These are phyloP conservation scores for Aegilops umbellulata DNA, from an alignment of 176 grass and related monocot species.

Conservation along the genomic window DNA sequence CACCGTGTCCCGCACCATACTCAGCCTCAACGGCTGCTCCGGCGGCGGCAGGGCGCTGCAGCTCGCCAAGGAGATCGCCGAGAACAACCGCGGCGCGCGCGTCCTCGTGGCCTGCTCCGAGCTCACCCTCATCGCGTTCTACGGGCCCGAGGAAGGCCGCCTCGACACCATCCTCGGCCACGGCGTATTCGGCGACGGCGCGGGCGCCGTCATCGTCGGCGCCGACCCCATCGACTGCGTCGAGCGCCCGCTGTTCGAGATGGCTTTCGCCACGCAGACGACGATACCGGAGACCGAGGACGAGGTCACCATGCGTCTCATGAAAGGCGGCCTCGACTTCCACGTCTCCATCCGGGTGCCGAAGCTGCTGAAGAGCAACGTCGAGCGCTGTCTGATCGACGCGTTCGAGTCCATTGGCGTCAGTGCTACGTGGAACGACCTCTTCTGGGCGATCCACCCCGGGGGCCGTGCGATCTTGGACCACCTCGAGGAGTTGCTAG, in stretches of 20 bases:
- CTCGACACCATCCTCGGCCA: conserved; percentile 12
- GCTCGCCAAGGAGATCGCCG: conserved; percentile 5
- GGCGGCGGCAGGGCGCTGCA: conserved; percentile 8
- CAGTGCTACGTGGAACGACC: background rate
- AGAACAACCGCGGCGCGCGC: conserved; percentile 16
- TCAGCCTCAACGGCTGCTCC: background rate
- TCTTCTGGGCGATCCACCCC: background rate
- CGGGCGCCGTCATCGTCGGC: background rate
- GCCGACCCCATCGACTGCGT: background rate
- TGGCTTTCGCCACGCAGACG: background rate
- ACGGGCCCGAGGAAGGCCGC: background rate
- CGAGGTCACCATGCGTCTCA: background rate
- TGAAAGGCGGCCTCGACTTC: conserved; percentile 8
- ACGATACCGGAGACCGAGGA: background rate
- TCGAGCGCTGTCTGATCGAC: background rate
- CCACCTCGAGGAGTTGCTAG: background rate
- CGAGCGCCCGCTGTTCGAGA: conserved; percentile 1
- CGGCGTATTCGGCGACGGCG: background rate
- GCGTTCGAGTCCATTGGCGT: background rate
- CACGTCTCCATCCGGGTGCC: conserved; percentile 1
- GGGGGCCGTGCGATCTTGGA: background rate
- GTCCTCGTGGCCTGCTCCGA: conserved; percentile 10
- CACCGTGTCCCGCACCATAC: background rate
- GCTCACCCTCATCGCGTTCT: conserved; percentile 1
- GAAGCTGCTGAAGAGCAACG: background rate